Conservation (phyloP, 1,284 basidiomycete species). For the Ustilago tritici region DNA sequence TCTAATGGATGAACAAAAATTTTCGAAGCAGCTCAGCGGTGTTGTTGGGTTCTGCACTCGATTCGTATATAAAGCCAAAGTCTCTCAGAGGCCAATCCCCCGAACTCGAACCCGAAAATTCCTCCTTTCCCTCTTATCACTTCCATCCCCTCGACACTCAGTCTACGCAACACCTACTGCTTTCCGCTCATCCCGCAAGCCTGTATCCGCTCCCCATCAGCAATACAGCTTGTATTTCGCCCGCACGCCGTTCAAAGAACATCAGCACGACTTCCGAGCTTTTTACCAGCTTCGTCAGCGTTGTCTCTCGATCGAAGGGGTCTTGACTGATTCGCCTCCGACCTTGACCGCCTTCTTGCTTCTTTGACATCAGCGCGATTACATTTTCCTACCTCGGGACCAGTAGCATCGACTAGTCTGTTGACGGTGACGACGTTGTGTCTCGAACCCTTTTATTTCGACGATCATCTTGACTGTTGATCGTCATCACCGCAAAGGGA, state of each 20-base stretch:
- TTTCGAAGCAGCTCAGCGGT: slow-evolving; percentile 27
- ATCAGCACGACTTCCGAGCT: slow-evolving; percentile 26
- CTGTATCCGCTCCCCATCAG: slow-evolving; percentile 20
- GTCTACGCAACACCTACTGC: slow-evolving; percentile 47
- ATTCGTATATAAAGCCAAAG: slow-evolving; percentile 39
- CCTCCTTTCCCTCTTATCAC: slow-evolving; percentile 51
- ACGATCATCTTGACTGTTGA: slow-evolving; percentile 49
- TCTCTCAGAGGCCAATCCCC: slow-evolving; percentile 26
- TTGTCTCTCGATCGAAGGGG: slow-evolving; percentile 38
- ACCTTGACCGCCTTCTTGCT: slow-evolving; percentile 18
- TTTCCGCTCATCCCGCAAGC: slow-evolving; percentile 13
- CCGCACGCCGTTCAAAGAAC: slow-evolving; percentile 18
- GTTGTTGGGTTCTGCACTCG: neutral
- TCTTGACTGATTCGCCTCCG: slow-evolving; percentile 46
- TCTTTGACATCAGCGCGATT: slow-evolving; percentile 21
- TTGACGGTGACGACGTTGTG: slow-evolving; percentile 44
- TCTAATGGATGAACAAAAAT: slow-evolving; percentile 16
- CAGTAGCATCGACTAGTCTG: slow-evolving; percentile 48
- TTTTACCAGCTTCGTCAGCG: slow-evolving; percentile 9
- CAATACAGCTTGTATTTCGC: slow-evolving; percentile 28
- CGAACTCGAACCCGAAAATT: slow-evolving; percentile 29
- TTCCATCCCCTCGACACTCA: slow-evolving; percentile 53
- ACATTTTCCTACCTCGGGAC: neutral
- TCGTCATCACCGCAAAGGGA: slow-evolving; percentile 19
- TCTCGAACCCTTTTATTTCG: slow-evolving; percentile 28